Conservation (phyloP, 192 early-diverging fungal species). For the Thamnidium elegans region DNA sequence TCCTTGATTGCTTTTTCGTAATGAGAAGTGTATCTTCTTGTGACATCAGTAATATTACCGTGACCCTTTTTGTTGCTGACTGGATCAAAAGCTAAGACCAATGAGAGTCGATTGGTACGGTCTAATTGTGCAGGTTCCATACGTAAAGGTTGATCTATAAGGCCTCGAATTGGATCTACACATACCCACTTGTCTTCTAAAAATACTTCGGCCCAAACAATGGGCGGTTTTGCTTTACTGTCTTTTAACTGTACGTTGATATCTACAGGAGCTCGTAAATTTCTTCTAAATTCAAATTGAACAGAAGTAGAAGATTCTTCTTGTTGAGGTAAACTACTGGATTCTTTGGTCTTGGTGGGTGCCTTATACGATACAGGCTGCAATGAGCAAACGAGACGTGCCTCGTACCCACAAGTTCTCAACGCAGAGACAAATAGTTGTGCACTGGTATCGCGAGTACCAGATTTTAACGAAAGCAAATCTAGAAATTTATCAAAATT, state of each 20-base stretch:
- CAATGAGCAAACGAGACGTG: conserved; percentile 63
- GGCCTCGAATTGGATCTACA: conserved; percentile 55
- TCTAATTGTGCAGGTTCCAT: conserved; percentile 54
- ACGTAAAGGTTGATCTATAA: conserved; percentile 47
- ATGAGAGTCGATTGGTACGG: conserved; percentile 47
- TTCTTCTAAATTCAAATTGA: neutral
- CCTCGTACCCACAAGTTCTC: conserved; percentile 47
- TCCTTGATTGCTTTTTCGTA: conserved; percentile 39
- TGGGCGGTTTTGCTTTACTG: conserved; percentile 39
- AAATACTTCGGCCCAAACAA: conserved; percentile 69
- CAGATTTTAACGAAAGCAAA: conserved; percentile 22
- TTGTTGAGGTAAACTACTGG: neutral
- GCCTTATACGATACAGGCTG: conserved; percentile 64
- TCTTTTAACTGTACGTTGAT: neutral
- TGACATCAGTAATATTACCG: conserved; percentile 60
- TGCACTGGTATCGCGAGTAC: conserved; percentile 45
- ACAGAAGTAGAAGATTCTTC: neutral
- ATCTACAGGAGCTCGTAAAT: neutral
- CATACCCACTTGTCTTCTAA: conserved; percentile 57
- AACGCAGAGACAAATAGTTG: conserved; percentile 49
- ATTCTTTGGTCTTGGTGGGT: conserved; percentile 9
- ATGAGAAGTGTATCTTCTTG: conserved; percentile 58
- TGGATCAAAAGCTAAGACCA: conserved; percentile 63
- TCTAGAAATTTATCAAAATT: conserved; percentile 16
- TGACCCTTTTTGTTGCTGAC: conserved; percentile 16